These are phyloP conservation scores for Atalantia buxifolia DNA, from an alignment of 345 rosid genomes.

Conservation along the genomic window DNA sequence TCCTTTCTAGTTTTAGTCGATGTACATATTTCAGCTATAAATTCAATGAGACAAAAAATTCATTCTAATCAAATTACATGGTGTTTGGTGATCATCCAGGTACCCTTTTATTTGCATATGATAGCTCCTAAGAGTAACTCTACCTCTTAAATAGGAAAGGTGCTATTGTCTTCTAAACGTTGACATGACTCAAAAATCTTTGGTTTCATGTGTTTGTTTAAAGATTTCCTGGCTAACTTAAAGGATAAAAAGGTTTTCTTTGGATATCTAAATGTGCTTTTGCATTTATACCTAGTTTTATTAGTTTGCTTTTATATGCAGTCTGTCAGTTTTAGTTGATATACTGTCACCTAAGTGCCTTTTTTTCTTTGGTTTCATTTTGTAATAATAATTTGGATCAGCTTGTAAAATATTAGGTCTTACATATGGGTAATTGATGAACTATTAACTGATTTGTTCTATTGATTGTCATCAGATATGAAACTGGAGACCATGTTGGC, in stretches of 20 bases:
- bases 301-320: too few relatives aligned
- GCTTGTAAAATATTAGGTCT: not conserved
- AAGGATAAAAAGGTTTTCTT: not conserved
- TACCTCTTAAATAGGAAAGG: not conserved
- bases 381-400: not conserved
- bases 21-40: not conserved
- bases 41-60: not conserved
- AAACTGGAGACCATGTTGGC: slow-evolving; percentile 71
- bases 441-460: not conserved
- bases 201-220: not conserved
- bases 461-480: slow-evolving; percentile 53
- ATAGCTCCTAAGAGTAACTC: not conserved
- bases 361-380: not conserved
- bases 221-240: not conserved
- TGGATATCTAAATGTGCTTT: not conserved
- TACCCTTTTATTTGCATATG: not conserved
- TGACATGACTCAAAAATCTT: not conserved
- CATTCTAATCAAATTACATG: not conserved
- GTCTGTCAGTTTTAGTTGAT: not conserved
- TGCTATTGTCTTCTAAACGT: not conserved
- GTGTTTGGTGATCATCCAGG: not conserved
- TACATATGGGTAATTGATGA: not conserved
- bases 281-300: not conserved
- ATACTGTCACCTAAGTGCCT: not conserved
- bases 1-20: not conserved